A percentile compares a stretch with the other conserved stretches of the same genome.
phyloP scores from a whole-genome alignment of 148 eudicot genomes.

The Heliosperma pusillum region DNA sequence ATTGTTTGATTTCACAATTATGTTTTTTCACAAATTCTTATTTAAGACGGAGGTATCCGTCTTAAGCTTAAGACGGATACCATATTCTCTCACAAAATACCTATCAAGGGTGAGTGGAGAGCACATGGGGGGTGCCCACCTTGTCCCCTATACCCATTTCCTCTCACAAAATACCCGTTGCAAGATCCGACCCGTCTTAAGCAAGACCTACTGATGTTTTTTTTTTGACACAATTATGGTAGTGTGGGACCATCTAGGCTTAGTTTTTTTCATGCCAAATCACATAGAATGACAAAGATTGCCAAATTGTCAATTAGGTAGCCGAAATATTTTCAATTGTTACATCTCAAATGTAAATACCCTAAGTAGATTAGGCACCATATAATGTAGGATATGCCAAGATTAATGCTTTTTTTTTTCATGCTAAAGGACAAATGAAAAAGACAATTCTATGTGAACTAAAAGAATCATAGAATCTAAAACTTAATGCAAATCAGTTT shows the following conservation, averaged over 20 bases:
- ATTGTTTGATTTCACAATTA: not conserved
- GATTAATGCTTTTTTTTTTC: too few species aligned
- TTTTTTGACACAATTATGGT: not conserved
- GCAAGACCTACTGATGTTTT: too few species aligned
- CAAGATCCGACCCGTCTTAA: too few species aligned
- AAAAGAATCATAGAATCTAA: not conserved
- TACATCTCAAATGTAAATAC: not conserved
- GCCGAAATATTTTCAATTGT: not conserved
- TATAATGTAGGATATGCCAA: too few species aligned
- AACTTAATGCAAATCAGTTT: not conserved
- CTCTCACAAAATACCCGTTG: too few species aligned
- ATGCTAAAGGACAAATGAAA: not conserved
- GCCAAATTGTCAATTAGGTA: conserved; percentile 6
- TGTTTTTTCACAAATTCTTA: too few species aligned
- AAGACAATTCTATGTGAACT: not conserved
- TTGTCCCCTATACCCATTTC: too few species aligned
- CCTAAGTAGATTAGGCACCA: not conserved
- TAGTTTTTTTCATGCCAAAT: not conserved
- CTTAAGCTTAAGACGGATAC: too few species aligned
- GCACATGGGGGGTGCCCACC: too few species aligned
- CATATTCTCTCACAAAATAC: too few species aligned
- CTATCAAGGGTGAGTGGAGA: too few species aligned
- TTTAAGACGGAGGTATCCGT: too few species aligned
- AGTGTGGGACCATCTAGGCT: conserved; percentile 3
- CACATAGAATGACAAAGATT: not conserved